Evolutionary conservation across 2,329 filamentous ascomycete species (phyloP).

Genomic region (Iodosphaeria phyllophila): DNA sequence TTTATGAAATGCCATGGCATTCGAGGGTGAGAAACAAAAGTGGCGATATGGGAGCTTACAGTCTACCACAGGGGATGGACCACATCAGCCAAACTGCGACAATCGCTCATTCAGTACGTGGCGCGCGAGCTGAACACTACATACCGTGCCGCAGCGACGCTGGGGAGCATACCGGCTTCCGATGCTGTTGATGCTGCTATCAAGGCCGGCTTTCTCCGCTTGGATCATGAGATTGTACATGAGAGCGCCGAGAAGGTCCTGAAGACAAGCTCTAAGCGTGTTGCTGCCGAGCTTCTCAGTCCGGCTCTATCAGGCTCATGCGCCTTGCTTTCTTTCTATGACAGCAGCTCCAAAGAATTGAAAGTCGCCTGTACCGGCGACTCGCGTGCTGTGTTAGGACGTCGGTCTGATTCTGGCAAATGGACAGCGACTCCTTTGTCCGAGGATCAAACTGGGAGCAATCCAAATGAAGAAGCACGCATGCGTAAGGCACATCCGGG

Average conservation of each 20-base stretch:
- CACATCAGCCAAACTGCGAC: slow-evolving; percentile 85
- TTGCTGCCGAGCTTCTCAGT: slow-evolving; percentile 78
- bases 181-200: slow-evolving; percentile 81
- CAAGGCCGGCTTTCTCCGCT: slow-evolving; percentile 71
- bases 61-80: slow-evolving; percentile 63
- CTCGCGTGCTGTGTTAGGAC: slow-evolving; percentile 83
- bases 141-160: slow-evolving; percentile 55
- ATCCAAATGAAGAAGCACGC: slow-evolving; percentile 64
- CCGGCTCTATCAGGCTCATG: slow-evolving; percentile 95
- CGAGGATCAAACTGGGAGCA: slow-evolving; percentile 84
- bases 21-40: no score
- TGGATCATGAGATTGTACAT: slow-evolving; percentile 90
- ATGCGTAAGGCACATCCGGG: slow-evolving; percentile 75
- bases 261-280: slow-evolving; percentile 73
- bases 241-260: slow-evolving; percentile 83
- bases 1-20: no score
- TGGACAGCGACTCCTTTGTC: slow-evolving; percentile 86
- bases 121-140: slow-evolving; percentile 83
- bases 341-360: slow-evolving; percentile 68
- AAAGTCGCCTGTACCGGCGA: slow-evolving; percentile 94
- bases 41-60: background rate
- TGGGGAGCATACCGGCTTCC: slow-evolving; percentile 44
- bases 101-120: slow-evolving; percentile 82
- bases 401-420: slow-evolving; percentile 59
- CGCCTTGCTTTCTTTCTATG: slow-evolving; percentile 90